These are phyloP conservation scores for Fusarium anthophilum DNA, from an alignment of 2,329 filamentous ascomycete genomes.

Conservation along the genomic window DNA sequence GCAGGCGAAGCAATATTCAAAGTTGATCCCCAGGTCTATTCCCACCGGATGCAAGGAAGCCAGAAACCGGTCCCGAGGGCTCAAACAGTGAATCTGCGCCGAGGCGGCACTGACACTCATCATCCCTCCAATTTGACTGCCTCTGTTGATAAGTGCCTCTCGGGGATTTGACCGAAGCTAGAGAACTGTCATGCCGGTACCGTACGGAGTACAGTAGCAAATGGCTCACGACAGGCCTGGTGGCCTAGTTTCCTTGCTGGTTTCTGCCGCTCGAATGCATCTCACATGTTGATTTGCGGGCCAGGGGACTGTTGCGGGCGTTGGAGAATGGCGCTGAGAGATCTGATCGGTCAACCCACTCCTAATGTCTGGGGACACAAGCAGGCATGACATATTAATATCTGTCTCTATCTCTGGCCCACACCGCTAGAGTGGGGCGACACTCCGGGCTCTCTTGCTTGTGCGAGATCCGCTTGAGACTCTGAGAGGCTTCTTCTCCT, in stretches of 20 bases:
- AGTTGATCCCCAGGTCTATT: conserved; percentile 4
- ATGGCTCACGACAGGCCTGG: conserved; percentile 16
- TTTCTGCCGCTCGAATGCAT: conserved; percentile 18
- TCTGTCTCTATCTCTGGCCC: conserved; percentile 43
- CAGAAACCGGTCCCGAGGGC: background rate
- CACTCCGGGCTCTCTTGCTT: conserved; percentile 19
- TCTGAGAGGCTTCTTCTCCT: background rate
- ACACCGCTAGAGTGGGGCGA: conserved; percentile 40
- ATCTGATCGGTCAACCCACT: conserved; percentile 42
- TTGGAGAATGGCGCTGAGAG: conserved; percentile 33
- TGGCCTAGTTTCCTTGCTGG: conserved; percentile 21
- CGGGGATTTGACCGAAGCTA: conserved; percentile 26
- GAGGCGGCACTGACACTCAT: conserved; percentile 1
- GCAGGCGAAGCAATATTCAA: conserved; percentile 25
- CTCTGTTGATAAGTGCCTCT: background rate
- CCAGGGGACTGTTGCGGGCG: conserved; percentile 35
- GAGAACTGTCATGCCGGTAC: conserved; percentile 12
- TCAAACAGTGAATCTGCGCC: conserved; percentile 7
- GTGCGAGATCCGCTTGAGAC: conserved; percentile 18
- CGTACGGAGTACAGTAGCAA: background rate
- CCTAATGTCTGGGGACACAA: conserved; percentile 23
- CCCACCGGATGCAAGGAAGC: conserved; percentile 7
- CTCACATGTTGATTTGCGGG: conserved; percentile 33
- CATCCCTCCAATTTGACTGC: background rate
- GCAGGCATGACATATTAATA: conserved; percentile 44